phyloP scores from a whole-genome alignment of 225 moss, liverwort and hornwort species.

The Bryoerythrophyllum caledonicum region DNA sequence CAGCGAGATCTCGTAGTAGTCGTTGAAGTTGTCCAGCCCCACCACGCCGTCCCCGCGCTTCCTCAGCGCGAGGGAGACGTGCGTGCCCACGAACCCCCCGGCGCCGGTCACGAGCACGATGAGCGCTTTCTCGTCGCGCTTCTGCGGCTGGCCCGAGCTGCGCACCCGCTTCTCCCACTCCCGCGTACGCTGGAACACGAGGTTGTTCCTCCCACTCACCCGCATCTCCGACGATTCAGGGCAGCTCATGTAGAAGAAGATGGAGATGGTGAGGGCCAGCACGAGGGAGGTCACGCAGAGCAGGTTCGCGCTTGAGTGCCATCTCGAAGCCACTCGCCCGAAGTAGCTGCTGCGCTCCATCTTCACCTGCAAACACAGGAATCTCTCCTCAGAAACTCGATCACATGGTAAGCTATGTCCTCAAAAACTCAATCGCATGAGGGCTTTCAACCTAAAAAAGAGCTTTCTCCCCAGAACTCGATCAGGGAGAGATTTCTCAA shows the following conservation, averaged over 20 bases:
- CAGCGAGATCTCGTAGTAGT: constrained; percentile 50
- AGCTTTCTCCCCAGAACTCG: too few species aligned
- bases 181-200: constrained; percentile 38
- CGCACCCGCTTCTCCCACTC: constrained; percentile 56
- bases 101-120: constrained; percentile 59
- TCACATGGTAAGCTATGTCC: not conserved
- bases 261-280: constrained; percentile 32
- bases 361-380: constrained; percentile 38
- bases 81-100: constrained; percentile 55
- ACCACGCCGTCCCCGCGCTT: constrained; percentile 61
- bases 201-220: constrained; percentile 50
- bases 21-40: constrained; percentile 57
- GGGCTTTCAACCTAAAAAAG: not conserved
- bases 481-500: too few species aligned
- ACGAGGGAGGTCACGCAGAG: constrained; percentile 33
- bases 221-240: constrained; percentile 6
- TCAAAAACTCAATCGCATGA: not conserved
- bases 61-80: constrained; percentile 52
- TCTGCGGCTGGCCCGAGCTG: constrained; percentile 27
- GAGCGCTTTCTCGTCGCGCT: constrained; percentile 38
- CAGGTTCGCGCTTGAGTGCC: constrained; percentile 47
- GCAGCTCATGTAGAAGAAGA: constrained; percentile 29
- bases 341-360: constrained; percentile 64
- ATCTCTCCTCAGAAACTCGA: not conserved
- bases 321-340: constrained; percentile 46